Percentiles rank a stretch among this genome's conserved stretches.
Evolutionary conservation across 2,329 filamentous ascomycete species (phyloP).

Genomic region (Rosellinia necatrix): DNA sequence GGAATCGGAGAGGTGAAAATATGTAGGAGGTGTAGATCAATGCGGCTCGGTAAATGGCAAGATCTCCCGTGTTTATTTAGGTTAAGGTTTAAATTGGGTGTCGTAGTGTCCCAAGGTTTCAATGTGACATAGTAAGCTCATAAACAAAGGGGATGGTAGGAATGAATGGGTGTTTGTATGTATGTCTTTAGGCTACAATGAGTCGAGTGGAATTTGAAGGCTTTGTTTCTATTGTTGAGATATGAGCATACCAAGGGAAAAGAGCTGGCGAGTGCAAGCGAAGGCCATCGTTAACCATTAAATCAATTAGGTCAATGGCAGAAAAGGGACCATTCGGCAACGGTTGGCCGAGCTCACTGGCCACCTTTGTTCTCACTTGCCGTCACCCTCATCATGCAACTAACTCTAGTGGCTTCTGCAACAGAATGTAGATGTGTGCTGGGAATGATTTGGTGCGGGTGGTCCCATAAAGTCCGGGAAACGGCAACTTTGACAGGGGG

Average conservation of each 20-base stretch:
- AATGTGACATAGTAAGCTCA: not conserved
- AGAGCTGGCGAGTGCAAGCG: not conserved
- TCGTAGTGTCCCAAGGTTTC: constrained; percentile 5
- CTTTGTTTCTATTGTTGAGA: not conserved
- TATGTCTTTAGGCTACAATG: not conserved
- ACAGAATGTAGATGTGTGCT: constrained; percentile 14
- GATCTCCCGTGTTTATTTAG: not conserved
- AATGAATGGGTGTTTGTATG: not conserved
- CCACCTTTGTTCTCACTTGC: too few species aligned
- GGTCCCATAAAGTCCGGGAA: constrained; percentile 15
- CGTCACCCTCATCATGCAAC: constrained; percentile 4
- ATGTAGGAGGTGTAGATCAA: constrained; percentile 4
- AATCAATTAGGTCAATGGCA: too few species aligned
- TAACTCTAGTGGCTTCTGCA: not conserved
- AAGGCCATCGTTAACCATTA: too few species aligned
- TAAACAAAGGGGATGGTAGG: not conserved
- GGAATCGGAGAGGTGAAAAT: not conserved
- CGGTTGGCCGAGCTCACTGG: constrained; percentile 15
- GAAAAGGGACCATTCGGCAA: constrained; percentile 18
- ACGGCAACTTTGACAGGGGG: constrained; percentile 16
- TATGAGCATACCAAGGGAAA: not conserved
- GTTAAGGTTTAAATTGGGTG: not conserved
- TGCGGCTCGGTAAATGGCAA: constrained; percentile 12
- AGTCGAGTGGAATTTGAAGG: not conserved
- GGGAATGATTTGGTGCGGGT: constrained; percentile 19